Evolutionary conservation across 2,329 filamentous ascomycete genomes (phyloP).

Genomic region (Ceratocystis cubensis): DNA sequence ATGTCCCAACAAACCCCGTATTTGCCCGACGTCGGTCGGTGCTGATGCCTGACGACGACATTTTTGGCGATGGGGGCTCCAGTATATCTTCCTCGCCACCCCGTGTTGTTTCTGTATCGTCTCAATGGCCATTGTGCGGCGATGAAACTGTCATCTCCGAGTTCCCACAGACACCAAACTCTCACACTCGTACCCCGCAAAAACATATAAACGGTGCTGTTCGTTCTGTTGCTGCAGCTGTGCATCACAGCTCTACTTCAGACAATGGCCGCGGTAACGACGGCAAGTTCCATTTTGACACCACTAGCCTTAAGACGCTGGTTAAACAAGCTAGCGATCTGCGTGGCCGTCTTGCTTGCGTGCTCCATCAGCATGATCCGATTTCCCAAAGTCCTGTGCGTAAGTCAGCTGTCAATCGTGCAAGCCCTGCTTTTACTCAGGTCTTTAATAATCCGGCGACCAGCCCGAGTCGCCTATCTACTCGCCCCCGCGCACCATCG

Average conservation of each 20-base stretch:
- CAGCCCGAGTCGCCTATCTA: constrained; percentile 1
- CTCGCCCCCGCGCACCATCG: constrained; percentile 2
- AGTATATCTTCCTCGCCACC: constrained; percentile 14
- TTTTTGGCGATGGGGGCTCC: constrained; percentile 39
- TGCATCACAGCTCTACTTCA: constrained; percentile 42
- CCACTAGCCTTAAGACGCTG: constrained; percentile 53
- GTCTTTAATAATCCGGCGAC: constrained; percentile 49
- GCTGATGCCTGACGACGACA: constrained; percentile 53
- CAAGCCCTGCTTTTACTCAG: constrained; percentile 52
- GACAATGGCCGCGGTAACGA: constrained; percentile 27
- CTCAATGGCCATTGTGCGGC: constrained; percentile 17
- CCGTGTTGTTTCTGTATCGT: constrained; percentile 6
- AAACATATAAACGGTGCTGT: constrained; percentile 39
- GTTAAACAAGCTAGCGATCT: constrained; percentile 50
- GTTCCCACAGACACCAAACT: constrained; percentile 27
- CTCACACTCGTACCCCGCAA: constrained; percentile 24
- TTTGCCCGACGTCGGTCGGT: constrained; percentile 43
- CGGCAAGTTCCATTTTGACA: constrained; percentile 53
- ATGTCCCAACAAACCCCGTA: background rate
- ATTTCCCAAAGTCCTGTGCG: constrained; percentile 34
- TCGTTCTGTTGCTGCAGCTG: constrained; percentile 50
- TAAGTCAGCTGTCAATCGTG: constrained; percentile 30
- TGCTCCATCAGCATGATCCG: constrained; percentile 47
- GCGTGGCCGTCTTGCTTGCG: constrained; percentile 46
- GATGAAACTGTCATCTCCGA: constrained; percentile 24